Evolutionary conservation across 768 basidiomycete genomes (phyloP).

Genomic region (Boletus reticulatus): DNA sequence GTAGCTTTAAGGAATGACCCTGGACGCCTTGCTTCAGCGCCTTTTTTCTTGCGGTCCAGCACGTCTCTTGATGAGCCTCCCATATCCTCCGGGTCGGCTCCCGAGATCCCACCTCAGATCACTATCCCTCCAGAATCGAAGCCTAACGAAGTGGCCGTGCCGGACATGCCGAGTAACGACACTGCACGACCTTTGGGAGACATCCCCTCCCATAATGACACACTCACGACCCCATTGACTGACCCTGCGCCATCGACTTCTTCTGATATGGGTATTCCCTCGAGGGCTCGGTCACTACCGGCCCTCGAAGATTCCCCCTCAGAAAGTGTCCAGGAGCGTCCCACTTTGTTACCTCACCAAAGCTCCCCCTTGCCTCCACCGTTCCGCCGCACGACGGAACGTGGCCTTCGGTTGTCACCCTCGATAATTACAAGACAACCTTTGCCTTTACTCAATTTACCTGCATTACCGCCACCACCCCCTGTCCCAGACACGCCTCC

Average conservation of each 20-base stretch:
- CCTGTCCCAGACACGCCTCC: conserved; percentile 10
- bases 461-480: conserved; percentile 40
- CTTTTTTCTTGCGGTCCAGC: conserved; percentile 13
- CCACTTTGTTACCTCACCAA: conserved; percentile 7
- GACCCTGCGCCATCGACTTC: background rate
- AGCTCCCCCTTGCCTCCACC: conserved; percentile 19
- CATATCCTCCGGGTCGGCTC: background rate
- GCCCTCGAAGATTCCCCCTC: background rate
- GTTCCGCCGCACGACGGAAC: conserved; percentile 29
- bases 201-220: conserved; percentile 8
- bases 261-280: background rate
- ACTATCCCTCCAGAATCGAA: background rate
- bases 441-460: conserved; percentile 50
- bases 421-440: conserved; percentile 43
- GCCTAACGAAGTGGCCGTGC: conserved; percentile 5
- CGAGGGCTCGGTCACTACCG: background rate
- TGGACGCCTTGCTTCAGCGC: conserved; percentile 13
- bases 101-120: conserved; percentile 8
- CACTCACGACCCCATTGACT: conserved; percentile 2
- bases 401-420: conserved; percentile 43
- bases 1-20: background rate
- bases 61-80: conserved; percentile 9
- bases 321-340: conserved; percentile 1
- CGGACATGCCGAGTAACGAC: conserved; percentile 9
- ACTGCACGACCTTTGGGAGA: conserved; percentile 13